Base-by-base conservation (phyloP, 2,329 filamentous ascomycete genomes). In the Penicillium polonicum region DNA sequence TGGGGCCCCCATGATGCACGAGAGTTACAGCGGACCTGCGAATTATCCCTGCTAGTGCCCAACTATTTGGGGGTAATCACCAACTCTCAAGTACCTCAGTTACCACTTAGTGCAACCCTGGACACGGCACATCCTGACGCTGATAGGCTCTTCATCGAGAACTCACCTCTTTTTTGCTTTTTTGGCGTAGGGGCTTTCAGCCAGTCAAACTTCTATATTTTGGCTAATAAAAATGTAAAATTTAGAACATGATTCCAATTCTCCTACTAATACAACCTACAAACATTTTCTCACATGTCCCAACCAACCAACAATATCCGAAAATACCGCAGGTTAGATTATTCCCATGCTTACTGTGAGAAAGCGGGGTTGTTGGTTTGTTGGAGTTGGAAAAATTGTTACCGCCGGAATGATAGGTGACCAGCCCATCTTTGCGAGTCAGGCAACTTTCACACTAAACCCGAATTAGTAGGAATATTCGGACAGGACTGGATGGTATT, bases 21-120 rank as follows among this genome's bases (percentile, higher is more conserved):
- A 48, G 45, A 53, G 54, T 60, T 60, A 39, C 36, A 45, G 58
- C 50, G 58, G 54, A 55, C 53, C 54, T 44, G 46, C 23, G n/a
- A 49, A 27, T 53, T 42, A 60, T 57, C 44, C 45, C 44, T 45
- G 36, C 44, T 48, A 60, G 41, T 48, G 15, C 27, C 58, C 48
- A 55, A 48, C 45, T 46, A 2, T 29, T 45, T 45, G 2, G 42
- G 53, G 29, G n/a, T 25, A 56, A 56, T 58, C 57, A 55, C 44
- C 38, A 50, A 29, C 17, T 45, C 31, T 39, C 31, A 25, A 42
- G 33, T 29, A 41, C 12, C 38, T 58, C 38, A 23, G 23, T 48
- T 38, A 35, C 15, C 38, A 39, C 27, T 21, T 21, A 44, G 55
- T 49, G 55, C 27, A 48, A 53, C 55, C 38, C 25, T 23, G 9